Conservation (phyloP, 768 basidiomycete genomes). For the Rhodotorula toruloides region DNA sequence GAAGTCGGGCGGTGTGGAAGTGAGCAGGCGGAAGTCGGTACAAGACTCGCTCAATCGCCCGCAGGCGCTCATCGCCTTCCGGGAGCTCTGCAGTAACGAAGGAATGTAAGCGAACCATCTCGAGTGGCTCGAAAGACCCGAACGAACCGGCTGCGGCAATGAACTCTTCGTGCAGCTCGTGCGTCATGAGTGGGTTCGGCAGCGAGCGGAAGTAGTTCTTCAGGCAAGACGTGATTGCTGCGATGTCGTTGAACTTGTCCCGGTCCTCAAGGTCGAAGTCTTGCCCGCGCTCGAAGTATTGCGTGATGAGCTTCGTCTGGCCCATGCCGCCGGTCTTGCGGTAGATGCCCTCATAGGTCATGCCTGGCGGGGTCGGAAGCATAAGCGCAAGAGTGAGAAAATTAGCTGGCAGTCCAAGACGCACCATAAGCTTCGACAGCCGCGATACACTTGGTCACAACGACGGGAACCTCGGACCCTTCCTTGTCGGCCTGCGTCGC, state of each 20-base stretch:
- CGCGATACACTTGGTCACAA: constrained; percentile 92
- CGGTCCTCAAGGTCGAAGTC: constrained; percentile 81
- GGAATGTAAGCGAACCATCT: too few relatives aligned
- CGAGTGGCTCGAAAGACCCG: not conserved
- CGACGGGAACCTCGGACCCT: constrained; percentile 59
- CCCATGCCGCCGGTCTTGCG: constrained; percentile 92
- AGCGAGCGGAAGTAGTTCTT: constrained; percentile 94
- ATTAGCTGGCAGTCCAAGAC: constrained; percentile 41
- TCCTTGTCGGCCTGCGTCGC: constrained; percentile 63
- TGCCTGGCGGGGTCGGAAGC: constrained; percentile 52
- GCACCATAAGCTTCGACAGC: constrained; percentile 82
- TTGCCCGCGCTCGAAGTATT: constrained; percentile 81
- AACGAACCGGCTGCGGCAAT: constrained; percentile 63
- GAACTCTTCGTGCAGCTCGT: constrained; percentile 84
- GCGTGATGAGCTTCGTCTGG: constrained; percentile 86
- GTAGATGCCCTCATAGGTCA: constrained; percentile 97
- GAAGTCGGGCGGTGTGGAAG: constrained; percentile 70
- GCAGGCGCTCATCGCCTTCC: constrained; percentile 35
- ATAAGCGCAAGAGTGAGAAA: not conserved
- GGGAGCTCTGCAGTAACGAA: constrained; percentile 20
- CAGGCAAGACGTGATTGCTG: constrained; percentile 85
- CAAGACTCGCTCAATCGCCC: constrained; percentile 62
- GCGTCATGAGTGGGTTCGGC: constrained; percentile 83
- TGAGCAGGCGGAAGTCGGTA: constrained; percentile 77
- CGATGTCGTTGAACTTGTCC: constrained; percentile 93